Percentiles rank a stretch among this genome's conserved stretches.
These are phyloP conservation scores for Pichia occidentalis DNA, from an alignment of 805 yeast genomes.

Conservation along the genomic window DNA sequence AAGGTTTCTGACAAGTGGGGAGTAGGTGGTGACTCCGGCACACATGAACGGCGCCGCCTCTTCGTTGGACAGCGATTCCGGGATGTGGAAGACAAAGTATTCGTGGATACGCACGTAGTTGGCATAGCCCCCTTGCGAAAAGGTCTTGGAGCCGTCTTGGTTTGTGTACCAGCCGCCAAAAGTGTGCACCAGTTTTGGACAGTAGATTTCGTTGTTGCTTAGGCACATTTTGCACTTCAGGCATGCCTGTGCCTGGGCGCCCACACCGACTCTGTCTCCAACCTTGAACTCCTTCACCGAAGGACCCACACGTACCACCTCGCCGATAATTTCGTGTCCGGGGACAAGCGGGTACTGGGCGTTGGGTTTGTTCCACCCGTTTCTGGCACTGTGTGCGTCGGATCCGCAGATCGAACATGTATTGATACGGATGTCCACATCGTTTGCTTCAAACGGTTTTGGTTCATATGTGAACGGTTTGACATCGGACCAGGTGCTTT, in stretches of 20 bases:
- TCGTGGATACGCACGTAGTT: conserved; percentile 59
- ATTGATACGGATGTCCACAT: conserved; percentile 39
- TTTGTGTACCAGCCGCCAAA: conserved; percentile 29
- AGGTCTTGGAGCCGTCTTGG: conserved; percentile 24
- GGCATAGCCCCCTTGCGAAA: conserved; percentile 63
- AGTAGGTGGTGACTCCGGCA: conserved; percentile 69
- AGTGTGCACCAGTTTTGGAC: conserved; percentile 32
- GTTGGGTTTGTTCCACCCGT: conserved; percentile 41
- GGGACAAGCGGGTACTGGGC: conserved; percentile 31
- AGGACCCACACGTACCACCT: conserved; percentile 52
- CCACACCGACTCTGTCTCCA: conserved; percentile 78
- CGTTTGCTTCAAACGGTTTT: conserved; percentile 33
- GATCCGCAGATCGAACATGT: conserved; percentile 55
- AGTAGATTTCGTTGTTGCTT: conserved; percentile 40
- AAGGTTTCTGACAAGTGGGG: conserved; percentile 51
- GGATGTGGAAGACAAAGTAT: conserved; percentile 57
- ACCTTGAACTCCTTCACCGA: conserved; percentile 44
- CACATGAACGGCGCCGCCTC: conserved; percentile 69
- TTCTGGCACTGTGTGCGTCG: conserved; percentile 46
- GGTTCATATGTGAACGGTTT: conserved; percentile 29
- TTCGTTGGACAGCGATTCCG: conserved; percentile 44
- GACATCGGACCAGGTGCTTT: conserved; percentile 29
- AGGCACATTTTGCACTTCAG: conserved; percentile 52
- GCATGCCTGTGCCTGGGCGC: conserved; percentile 64
- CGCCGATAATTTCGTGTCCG: conserved; percentile 65